Conservation (phyloP, 768 basidiomycete genomes). For the Russula sp. region DNA sequence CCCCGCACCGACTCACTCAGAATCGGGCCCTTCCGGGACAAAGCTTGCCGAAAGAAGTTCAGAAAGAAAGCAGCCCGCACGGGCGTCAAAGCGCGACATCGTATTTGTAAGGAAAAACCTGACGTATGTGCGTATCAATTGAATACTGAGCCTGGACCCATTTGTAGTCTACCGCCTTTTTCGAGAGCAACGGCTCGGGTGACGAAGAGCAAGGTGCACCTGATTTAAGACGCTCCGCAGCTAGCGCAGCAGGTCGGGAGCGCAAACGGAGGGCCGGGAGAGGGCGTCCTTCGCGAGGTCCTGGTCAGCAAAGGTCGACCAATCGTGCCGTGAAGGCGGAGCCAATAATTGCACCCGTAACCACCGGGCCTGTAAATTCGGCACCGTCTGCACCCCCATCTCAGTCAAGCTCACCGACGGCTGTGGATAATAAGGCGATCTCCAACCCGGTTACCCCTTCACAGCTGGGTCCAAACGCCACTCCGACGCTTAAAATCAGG, state of each 20-base stretch:
- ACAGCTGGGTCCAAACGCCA: not conserved
- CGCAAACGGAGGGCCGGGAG: conserved; percentile 22
- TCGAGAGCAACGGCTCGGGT: conserved; percentile 25
- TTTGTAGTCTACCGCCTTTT: conserved; percentile 14
- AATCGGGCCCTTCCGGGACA: conserved; percentile 2
- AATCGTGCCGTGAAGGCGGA: conserved; percentile 16
- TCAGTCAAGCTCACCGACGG: conserved; percentile 2
- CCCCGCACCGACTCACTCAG: not conserved
- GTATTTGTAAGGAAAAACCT: conserved; percentile 23
- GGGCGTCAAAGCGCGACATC: conserved; percentile 30
- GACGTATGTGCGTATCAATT: not conserved
- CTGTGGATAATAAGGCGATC: conserved; percentile 4
- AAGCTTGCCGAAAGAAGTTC: conserved; percentile 18
- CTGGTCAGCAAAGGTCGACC: conserved; percentile 14
- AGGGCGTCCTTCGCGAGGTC: conserved; percentile 17
- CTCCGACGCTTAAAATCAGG: conserved; percentile 27
- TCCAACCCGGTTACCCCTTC: conserved; percentile 19
- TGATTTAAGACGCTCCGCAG: not conserved
- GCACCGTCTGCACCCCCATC: not conserved
- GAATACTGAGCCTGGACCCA: not conserved
- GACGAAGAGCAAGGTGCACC: conserved; percentile 19
- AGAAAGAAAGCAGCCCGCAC: conserved; percentile 29
- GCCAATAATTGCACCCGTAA: not conserved
- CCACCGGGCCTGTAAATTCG: not conserved
- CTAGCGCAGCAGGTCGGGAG: conserved; percentile 13